Evolutionary conservation across 2,329 filamentous ascomycete species (phyloP).

Genomic region (Epicoccum sorghinum): DNA sequence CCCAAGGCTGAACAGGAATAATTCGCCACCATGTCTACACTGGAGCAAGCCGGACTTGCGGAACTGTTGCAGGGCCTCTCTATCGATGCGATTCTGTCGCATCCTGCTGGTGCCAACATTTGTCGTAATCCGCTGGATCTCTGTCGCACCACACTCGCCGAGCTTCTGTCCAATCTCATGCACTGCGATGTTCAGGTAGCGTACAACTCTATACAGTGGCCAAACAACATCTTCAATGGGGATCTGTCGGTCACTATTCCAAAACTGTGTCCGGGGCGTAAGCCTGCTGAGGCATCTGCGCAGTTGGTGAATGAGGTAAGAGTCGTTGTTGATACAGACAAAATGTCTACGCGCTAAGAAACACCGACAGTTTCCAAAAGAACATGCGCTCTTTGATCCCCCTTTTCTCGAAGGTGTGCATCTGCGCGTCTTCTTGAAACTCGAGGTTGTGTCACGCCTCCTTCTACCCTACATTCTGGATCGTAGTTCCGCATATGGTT

Average conservation of each 20-base stretch:
- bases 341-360: no score
- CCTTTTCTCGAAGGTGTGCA: constrained; percentile 67
- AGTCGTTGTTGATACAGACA: no score
- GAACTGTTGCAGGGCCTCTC: constrained; percentile 2
- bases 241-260: constrained; percentile 38
- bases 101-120: constrained; percentile 5
- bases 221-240: constrained; percentile 40
- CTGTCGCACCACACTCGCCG: constrained; percentile 29
- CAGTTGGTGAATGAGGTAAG: constrained; percentile 34
- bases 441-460: constrained; percentile 61
- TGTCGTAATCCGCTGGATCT: constrained; percentile 38
- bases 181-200: constrained; percentile 25
- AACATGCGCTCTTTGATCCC: constrained; percentile 68
- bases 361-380: constrained; percentile 65
- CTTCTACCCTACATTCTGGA: constrained; percentile 68
- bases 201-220: constrained; percentile 36
- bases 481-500: constrained; percentile 63
- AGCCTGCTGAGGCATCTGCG: constrained; percentile 21
- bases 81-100: background rate
- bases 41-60: constrained; percentile 8
- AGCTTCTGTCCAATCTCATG: constrained; percentile 21
- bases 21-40: constrained; percentile 4
- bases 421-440: constrained; percentile 71
- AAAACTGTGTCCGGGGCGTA: constrained; percentile 31
- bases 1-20: background rate